Conservation (phyloP, 1,284 basidiomycete species). For the Marasmius tenuissimus region DNA sequence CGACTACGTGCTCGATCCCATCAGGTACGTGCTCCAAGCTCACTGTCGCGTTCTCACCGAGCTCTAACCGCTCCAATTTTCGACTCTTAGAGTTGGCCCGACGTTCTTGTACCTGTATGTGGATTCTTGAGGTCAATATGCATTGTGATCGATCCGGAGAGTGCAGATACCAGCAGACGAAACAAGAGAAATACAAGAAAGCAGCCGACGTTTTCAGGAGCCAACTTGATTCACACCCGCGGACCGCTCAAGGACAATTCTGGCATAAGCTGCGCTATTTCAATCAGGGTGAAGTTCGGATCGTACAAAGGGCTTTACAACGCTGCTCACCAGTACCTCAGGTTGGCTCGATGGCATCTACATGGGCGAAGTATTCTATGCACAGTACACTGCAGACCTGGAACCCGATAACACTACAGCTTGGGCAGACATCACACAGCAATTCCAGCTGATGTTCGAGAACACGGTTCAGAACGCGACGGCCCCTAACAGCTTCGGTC, state of each 20-base stretch:
- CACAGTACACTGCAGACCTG: conserved; percentile 38
- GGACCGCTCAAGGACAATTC: conserved; percentile 42
- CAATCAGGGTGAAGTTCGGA: conserved; percentile 35
- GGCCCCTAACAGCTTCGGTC: conserved; percentile 36
- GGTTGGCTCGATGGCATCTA: conserved; percentile 51
- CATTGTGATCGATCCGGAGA: background rate
- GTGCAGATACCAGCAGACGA: conserved; percentile 31
- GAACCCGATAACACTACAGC: conserved; percentile 39
- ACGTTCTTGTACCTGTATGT: conserved; percentile 37
- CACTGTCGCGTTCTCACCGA: background rate
- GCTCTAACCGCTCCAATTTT: background rate
- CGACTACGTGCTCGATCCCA: conserved; percentile 33
- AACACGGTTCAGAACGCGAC: conserved; percentile 40
- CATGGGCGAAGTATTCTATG: conserved; percentile 49
- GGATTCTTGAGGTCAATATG: background rate
- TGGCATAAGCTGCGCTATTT: conserved; percentile 43
- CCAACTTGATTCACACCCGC: conserved; percentile 41
- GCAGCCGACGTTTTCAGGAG: conserved; percentile 37
- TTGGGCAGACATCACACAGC: conserved; percentile 44
- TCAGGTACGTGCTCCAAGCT: conserved; percentile 19
- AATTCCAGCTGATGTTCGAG: conserved; percentile 44
- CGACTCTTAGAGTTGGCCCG: conserved; percentile 30
- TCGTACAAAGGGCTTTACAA: background rate
- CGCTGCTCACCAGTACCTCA: conserved; percentile 11
- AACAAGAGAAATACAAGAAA: conserved; percentile 35